These are phyloP conservation scores for Salix brachista DNA, from an alignment of 345 rosid genomes.

Conservation along the genomic window DNA sequence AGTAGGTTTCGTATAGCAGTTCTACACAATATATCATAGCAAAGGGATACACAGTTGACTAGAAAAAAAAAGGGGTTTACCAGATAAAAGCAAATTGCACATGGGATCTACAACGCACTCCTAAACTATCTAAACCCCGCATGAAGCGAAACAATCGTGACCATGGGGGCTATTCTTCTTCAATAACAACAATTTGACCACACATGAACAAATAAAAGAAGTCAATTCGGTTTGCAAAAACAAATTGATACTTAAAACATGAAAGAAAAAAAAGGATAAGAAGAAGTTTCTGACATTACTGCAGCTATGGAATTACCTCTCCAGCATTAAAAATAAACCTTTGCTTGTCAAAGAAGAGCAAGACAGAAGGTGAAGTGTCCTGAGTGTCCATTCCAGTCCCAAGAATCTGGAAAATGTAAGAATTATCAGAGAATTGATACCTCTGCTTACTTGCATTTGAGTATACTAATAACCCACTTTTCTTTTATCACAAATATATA, in stretches of 20 bases:
- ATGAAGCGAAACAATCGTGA: not conserved
- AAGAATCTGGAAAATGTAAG: conserved; percentile 45
- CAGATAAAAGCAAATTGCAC: not conserved
- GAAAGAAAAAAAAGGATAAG: not conserved
- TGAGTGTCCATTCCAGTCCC: conserved; percentile 99
- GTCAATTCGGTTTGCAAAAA: not conserved
- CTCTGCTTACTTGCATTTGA: too few relatives aligned
- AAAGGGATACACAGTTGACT: not conserved
- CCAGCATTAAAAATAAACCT: conserved; percentile 95
- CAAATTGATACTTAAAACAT: not conserved
- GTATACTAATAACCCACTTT: too few relatives aligned
- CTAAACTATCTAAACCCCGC: not conserved
- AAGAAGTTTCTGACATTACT: not conserved
- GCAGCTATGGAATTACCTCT: conserved; percentile 47
- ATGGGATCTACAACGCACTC: not conserved
- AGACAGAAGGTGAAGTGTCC: conserved; percentile 84
- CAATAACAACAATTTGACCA: not conserved
- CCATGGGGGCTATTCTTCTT: not conserved
- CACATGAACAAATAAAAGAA: not conserved
- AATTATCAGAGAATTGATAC: not conserved
- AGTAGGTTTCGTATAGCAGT: not conserved
- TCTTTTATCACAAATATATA: too few relatives aligned
- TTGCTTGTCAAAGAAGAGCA: conserved; percentile 88
- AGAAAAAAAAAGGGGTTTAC: not conserved
- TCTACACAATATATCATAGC: not conserved